Conservation (phyloP, 805 yeast species). For the Metschnikowia kofuensis region DNA sequence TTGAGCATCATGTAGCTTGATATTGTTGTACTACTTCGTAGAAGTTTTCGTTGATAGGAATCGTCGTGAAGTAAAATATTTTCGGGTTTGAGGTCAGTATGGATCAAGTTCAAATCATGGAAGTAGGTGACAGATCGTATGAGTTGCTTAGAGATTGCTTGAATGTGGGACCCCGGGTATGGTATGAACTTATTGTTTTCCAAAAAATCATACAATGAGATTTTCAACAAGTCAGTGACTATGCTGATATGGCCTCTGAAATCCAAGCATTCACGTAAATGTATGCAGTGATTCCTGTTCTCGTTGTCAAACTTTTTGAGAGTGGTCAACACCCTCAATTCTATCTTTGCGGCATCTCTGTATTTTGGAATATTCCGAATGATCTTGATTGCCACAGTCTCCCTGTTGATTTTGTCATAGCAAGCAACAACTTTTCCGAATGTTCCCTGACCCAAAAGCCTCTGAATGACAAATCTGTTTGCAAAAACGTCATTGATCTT, state of each 20-base stretch:
- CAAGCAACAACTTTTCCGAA: constrained; percentile 89
- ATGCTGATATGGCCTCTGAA: constrained; percentile 91
- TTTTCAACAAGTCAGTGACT: constrained; percentile 83
- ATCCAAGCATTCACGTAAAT: constrained; percentile 85
- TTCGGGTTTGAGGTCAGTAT: constrained; percentile 96
- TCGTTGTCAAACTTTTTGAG: constrained; percentile 67
- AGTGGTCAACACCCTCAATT: constrained; percentile 76
- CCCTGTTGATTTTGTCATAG: constrained; percentile 58
- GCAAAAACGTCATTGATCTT: constrained; percentile 61
- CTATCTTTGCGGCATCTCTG: constrained; percentile 93
- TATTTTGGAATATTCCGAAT: constrained; percentile 91
- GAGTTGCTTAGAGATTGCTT: constrained; percentile 81
- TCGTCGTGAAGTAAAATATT: constrained; percentile 71
- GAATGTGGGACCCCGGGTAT: constrained; percentile 94
- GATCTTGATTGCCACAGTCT: constrained; percentile 83
- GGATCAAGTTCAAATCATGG: constrained; percentile 87
- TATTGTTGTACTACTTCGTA: constrained; percentile 32
- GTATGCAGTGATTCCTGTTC: constrained; percentile 74
- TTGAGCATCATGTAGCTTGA: constrained; percentile 30
- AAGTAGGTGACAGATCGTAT: constrained; percentile 81
- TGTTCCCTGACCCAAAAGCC: constrained; percentile 85
- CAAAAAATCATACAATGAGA: constrained; percentile 85
- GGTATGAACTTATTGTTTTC: constrained; percentile 79
- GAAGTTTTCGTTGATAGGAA: constrained; percentile 38
- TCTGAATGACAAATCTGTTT: constrained; percentile 66